Evolutionary conservation across 805 yeast genomes (phyloP).

Genomic region (Wickerhamiella allomyrinae): DNA sequence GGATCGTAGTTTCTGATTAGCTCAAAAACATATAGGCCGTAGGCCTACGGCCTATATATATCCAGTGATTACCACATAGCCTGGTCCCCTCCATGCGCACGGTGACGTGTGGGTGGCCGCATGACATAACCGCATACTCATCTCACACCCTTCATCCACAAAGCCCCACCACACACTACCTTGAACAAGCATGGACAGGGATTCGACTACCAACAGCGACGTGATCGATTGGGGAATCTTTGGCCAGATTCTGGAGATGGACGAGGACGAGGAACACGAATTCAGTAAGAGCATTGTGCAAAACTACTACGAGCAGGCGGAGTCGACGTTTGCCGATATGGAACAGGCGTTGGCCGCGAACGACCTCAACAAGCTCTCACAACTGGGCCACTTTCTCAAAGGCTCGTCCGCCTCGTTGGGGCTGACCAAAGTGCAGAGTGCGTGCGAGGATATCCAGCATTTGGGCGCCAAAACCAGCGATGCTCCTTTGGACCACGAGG

Average conservation of each 20-base stretch:
- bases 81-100: no score
- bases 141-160: no score
- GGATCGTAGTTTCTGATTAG: no score
- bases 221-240: slow-evolving; percentile 80
- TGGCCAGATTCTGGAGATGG: slow-evolving; percentile 83
- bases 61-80: no score
- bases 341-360: slow-evolving; percentile 33
- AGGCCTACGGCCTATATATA: no score
- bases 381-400: slow-evolving; percentile 81
- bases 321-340: slow-evolving; percentile 61
- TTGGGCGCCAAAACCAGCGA: slow-evolving; percentile 45
- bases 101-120: no score
- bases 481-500: slow-evolving; percentile 16
- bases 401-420: slow-evolving; percentile 96
- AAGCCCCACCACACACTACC: no score
- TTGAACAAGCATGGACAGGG: neutral
- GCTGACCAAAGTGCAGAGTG: slow-evolving; percentile 59
- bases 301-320: slow-evolving; percentile 83
- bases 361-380: slow-evolving; percentile 45
- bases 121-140: no score
- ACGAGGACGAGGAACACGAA: slow-evolving; percentile 71
- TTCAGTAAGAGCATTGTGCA: slow-evolving; percentile 65
- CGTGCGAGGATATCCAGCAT: slow-evolving; percentile 89
- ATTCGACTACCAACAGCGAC: slow-evolving; percentile 27
- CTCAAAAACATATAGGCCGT: no score